A percentile compares a stretch with the other conserved stretches of the same genome.
Evolutionary conservation across 148 eudicot genomes (phyloP).

Genomic region (Diospyros kaki): DNA sequence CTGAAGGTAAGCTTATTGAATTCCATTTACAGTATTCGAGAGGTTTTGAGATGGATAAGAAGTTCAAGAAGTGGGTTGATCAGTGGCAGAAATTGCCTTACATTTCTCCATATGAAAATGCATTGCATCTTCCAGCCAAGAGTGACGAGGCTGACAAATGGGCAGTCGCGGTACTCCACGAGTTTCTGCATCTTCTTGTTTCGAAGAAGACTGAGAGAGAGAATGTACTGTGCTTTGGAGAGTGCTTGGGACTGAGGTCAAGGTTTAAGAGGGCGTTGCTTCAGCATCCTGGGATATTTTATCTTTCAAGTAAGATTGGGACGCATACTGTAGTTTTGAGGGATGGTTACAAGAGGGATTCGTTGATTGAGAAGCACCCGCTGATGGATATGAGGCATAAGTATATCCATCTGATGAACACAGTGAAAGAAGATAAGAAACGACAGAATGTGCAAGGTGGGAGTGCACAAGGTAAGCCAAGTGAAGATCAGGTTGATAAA

Average conservation of each 20-base stretch:
- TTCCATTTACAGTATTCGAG: slow-evolving; percentile 33
- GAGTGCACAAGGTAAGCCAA: slow-evolving; percentile 21
- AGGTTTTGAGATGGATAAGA: slow-evolving; percentile 48
- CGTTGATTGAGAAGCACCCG: slow-evolving; percentile 58
- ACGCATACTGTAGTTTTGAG: slow-evolving; percentile 75
- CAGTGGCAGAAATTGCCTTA: slow-evolving; percentile 88
- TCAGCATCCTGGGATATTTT: slow-evolving; percentile 88
- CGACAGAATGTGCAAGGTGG: slow-evolving; percentile 20
- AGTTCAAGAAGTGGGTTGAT: slow-evolving; percentile 48
- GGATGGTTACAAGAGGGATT: slow-evolving; percentile 74
- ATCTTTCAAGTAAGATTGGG: slow-evolving; percentile 65
- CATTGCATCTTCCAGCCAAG: slow-evolving; percentile 39
- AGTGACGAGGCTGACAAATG: slow-evolving; percentile 73
- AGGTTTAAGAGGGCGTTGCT: slow-evolving; percentile 74
- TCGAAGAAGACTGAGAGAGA: slow-evolving; percentile 80
- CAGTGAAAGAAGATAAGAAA: slow-evolving; percentile 43
- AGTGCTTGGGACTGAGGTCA: slow-evolving; percentile 63
- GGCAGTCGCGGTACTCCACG: slow-evolving; percentile 72
- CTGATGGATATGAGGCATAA: slow-evolving; percentile 66
- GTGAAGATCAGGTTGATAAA: slow-evolving; percentile 19
- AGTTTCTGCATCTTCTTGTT: slow-evolving; percentile 56
- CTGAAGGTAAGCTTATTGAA: slow-evolving; percentile 25
- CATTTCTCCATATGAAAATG: slow-evolving; percentile 79
- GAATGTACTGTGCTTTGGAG: slow-evolving; percentile 56
- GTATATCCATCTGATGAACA: slow-evolving; percentile 75